Conservation (phyloP, 2,329 filamentous ascomycete species). For the Penicillium hordei region DNA sequence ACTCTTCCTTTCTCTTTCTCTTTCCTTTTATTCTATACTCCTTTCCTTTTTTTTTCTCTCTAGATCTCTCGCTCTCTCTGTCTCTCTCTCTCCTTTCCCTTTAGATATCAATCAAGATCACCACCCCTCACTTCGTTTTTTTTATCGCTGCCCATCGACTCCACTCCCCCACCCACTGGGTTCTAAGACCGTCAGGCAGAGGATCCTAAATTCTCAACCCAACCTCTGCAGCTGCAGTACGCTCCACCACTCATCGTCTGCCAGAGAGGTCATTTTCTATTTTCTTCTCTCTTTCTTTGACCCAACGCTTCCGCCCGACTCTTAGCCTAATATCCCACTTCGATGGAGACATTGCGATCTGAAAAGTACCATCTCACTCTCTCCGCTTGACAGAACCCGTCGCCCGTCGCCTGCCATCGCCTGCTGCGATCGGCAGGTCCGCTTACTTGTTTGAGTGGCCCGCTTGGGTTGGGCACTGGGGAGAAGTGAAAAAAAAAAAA, state of each 20-base stretch:
- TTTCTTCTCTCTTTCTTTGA: constrained; percentile 10
- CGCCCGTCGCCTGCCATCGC: constrained; percentile 28
- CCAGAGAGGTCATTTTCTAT: constrained; percentile 11
- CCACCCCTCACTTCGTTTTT: constrained; percentile 16
- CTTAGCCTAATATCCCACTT: constrained; percentile 25
- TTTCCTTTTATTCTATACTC: constrained; percentile 3
- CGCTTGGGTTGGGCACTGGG: constrained; percentile 20
- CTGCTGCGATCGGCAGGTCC: constrained; percentile 32
- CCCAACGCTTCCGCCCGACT: constrained; percentile 19
- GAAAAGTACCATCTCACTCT: constrained; percentile 28
- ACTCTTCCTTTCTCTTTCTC: constrained; percentile 2
- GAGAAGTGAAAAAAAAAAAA: constrained; percentile 10
- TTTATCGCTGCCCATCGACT: constrained; percentile 16
- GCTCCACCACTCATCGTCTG: constrained; percentile 20
- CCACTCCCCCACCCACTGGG: constrained; percentile 21
- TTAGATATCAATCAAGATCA: constrained; percentile 2
- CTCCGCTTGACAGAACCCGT: constrained; percentile 33
- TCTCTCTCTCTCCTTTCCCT: not conserved
- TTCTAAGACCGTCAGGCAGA: constrained; percentile 27
- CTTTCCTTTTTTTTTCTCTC: not conserved
- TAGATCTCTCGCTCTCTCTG: not conserved
- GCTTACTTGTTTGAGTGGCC: constrained; percentile 20
- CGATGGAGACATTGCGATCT: constrained; percentile 39
- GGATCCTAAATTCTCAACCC: constrained; percentile 19
- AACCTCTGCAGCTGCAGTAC: constrained; percentile 27